Conservation (phyloP, 73 alveolate species). For the Paramecium primaurelia region DNA sequence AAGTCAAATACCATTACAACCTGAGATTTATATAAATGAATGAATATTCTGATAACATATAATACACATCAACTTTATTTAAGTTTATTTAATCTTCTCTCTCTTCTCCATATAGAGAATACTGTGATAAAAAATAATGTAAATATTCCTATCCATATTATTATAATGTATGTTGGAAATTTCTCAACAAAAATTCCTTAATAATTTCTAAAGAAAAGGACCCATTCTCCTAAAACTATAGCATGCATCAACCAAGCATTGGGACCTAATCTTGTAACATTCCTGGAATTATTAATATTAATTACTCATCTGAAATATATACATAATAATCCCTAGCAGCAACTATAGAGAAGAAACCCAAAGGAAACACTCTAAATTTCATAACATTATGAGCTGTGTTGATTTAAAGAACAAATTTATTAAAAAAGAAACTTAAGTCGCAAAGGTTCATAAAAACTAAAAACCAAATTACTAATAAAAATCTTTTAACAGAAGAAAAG, state of each 20-base stretch:
- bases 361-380: constrained; percentile 54
- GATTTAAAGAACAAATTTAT: constrained; percentile 46
- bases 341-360: constrained; percentile 55
- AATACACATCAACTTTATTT: background rate
- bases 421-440: constrained; percentile 59
- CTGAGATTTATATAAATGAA: background rate
- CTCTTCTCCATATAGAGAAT: background rate
- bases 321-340: constrained; percentile 61
- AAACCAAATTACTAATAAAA: constrained; percentile 46
- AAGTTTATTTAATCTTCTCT: background rate
- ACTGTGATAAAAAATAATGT: background rate
- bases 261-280: constrained; percentile 53
- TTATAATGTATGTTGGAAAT: constrained; percentile 41
- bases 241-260: constrained; percentile 55
- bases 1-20: background rate
- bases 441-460: constrained; percentile 46
- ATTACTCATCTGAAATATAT: constrained; percentile 51
- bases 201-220: constrained; percentile 44
- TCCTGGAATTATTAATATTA: background rate
- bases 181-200: constrained; percentile 44
- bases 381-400: constrained; percentile 37
- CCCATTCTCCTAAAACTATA: constrained; percentile 46
- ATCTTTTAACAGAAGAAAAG: constrained; percentile 55
- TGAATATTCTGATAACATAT: background rate
- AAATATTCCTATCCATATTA: constrained; percentile 17